Evolutionary conservation across 108 stramenopile species (phyloP), one percentile per base, ranked within the genome.

Genomic region (Pseudonitzschia pungens): DNA sequence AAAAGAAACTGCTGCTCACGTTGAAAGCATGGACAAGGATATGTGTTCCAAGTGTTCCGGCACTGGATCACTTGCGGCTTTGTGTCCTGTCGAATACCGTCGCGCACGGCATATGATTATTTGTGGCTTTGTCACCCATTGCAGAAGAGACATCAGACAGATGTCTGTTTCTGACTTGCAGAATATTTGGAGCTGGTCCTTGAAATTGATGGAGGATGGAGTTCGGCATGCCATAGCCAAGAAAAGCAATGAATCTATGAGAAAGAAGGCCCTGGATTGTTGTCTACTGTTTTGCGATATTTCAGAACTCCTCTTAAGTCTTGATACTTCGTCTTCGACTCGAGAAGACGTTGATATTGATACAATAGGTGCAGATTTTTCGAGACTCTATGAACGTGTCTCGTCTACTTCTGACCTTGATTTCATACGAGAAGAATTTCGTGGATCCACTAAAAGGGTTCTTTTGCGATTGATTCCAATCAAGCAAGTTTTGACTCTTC

Each of bases 181-280:
- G 27, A 62, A 68, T 45, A 60, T 87, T 24, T 88, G 85, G 80
- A 51, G n/a, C 32, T 40, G 65, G 42, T 84, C 87, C 28, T 68
- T 81, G 21, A 73, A 73, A 42, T 78, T 91, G n/a, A 77, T 91
- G 81, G 92, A 94, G 44, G 70, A 71, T 79, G 87, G 87, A 66
- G 72, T 90, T 9, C 84, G 92, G 14, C 54, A 51, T 14, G 68
- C 83, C 7, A 16, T 78, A 16, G 59, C 77, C 16, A 28, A 18
- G 31, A 53, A 51, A 11, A 3, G 8, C 14, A 21, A 40, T 36
- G 21, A 2, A 24, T 11, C 32, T 7, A 44, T 44, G 29, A 63
- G 77, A 41, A 56, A 78, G 29, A 75, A 68, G 40, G 69, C 70
- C 15, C 14, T 4, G 11, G 41, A 63, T 4, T 54, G 62, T 44